Percentiles rank a stretch among this genome's conserved stretches.
These are phyloP conservation scores for Citrus hindsii DNA, from an alignment of 345 rosid species.

Conservation along the genomic window DNA sequence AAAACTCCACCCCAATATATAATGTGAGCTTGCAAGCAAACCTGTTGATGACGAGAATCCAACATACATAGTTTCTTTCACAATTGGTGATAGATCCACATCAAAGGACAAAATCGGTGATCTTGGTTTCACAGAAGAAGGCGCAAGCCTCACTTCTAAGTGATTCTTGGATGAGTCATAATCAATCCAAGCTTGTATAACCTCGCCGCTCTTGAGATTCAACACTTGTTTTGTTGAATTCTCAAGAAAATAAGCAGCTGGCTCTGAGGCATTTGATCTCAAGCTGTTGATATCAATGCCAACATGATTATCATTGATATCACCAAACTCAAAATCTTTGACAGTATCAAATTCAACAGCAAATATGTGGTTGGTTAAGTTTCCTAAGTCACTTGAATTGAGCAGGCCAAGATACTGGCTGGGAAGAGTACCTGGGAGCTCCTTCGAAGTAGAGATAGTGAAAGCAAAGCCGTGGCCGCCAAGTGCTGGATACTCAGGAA, in stretches of 20 bases:
- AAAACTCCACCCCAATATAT: slow-evolving; percentile 89
- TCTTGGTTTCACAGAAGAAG: slow-evolving; percentile 54
- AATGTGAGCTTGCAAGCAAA: slow-evolving; percentile 69
- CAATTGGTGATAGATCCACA: slow-evolving; percentile 54
- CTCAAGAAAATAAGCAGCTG: slow-evolving; percentile 49
- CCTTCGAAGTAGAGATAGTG: slow-evolving; percentile 50
- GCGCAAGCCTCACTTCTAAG: slow-evolving; percentile 68
- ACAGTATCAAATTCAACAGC: slow-evolving; percentile 92
- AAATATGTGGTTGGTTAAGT: slow-evolving; percentile 54
- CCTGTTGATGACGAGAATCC: slow-evolving; percentile 94
- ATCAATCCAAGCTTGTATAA: slow-evolving; percentile 82
- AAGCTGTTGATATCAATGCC: slow-evolving; percentile 73
- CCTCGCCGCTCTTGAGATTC: slow-evolving; percentile 42
- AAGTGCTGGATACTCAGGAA: slow-evolving; percentile 54
- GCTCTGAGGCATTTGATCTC: slow-evolving; percentile 48
- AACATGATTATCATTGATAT: slow-evolving; percentile 75
- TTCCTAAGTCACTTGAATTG: slow-evolving; percentile 43
- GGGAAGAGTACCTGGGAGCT: slow-evolving; percentile 47
- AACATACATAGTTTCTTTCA: slow-evolving; percentile 66
- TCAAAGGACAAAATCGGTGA: slow-evolving; percentile 52
- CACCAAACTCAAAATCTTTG: slow-evolving; percentile 56
- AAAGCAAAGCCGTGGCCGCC: slow-evolving; percentile 92
- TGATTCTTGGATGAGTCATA: slow-evolving; percentile 57
- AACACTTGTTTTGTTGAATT: slow-evolving; percentile 38
- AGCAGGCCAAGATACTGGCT: slow-evolving; percentile 71